Percentiles rank a stretch among this genome's conserved stretches.
phyloP scores from a whole-genome alignment of 768 basidiomycete genomes.

The Exidia glandulosa region DNA sequence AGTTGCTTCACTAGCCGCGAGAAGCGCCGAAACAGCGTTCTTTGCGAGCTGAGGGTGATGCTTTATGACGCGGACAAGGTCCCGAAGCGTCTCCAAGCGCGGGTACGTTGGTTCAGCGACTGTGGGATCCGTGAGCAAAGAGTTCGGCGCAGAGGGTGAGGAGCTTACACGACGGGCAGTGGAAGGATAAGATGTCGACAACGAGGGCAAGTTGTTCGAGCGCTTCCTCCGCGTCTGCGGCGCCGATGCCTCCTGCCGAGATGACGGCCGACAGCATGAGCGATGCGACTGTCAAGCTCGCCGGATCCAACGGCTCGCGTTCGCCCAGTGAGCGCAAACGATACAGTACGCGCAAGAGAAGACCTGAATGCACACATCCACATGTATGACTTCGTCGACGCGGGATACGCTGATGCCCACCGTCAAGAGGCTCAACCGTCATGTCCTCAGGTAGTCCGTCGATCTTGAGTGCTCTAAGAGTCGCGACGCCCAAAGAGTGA shows the following conservation, averaged over 20 bases:
- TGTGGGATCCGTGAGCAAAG: no score
- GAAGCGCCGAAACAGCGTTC: conserved; percentile 67
- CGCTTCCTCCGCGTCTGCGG: conserved; percentile 58
- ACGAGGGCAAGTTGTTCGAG: conserved; percentile 72
- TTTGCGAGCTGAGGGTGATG: conserved; percentile 74
- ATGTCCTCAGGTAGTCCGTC: conserved; percentile 61
- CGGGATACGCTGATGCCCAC: conserved; percentile 36
- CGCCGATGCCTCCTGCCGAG: conserved; percentile 52
- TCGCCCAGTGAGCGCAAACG: conserved; percentile 72
- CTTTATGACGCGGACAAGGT: conserved; percentile 61
- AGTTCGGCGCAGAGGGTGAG: no score
- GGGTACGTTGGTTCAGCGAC: conserved; percentile 68
- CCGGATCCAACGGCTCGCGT: conserved; percentile 69
- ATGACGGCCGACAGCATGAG: conserved; percentile 66
- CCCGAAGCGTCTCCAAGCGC: conserved; percentile 52
- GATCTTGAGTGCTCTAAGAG: conserved; percentile 60
- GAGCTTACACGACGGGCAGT: conserved; percentile 19
- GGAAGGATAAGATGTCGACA: conserved; percentile 58
- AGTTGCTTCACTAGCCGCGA: conserved; percentile 77
- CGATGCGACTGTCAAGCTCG: conserved; percentile 74
- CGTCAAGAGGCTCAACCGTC: conserved; percentile 55
- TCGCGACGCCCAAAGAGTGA: conserved; percentile 73
- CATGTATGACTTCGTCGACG: not conserved
- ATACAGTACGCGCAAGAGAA: conserved; percentile 78
- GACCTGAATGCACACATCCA: conserved; percentile 30